A percentile compares a stretch with the other conserved stretches of the same genome.
Conservation (phyloP, 352 stramenopile genomes). For the Pythium phragmitis region DNA sequence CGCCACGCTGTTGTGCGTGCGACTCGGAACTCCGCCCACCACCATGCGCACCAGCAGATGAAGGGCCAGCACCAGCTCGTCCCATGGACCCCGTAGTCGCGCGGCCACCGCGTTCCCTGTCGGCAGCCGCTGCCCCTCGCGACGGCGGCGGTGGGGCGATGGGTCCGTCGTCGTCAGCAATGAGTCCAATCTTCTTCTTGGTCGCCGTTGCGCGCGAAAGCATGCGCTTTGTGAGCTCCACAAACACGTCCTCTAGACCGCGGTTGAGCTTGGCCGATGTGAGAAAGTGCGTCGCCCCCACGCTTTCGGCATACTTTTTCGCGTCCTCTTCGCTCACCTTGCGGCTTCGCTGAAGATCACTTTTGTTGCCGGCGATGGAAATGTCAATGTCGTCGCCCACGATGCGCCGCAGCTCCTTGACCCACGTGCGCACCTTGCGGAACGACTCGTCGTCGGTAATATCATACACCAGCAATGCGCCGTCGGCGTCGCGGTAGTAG, state of each 20-base stretch:
- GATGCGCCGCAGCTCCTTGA: slow-evolving; percentile 90
- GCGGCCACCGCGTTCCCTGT: slow-evolving; percentile 3
- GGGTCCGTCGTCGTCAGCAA: slow-evolving; percentile 75
- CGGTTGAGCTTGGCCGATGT: slow-evolving; percentile 92
- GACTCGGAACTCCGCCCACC: slow-evolving; percentile 23
- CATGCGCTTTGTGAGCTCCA: slow-evolving; percentile 87
- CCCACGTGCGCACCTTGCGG: slow-evolving; percentile 91
- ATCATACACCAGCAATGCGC: slow-evolving; percentile 91
- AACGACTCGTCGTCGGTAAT: slow-evolving; percentile 93
- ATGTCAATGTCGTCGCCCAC: slow-evolving; percentile 91
- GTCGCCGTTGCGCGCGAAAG: slow-evolving; percentile 58
- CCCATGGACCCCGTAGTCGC: slow-evolving; percentile 13
- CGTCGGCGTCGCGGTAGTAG: slow-evolving; percentile 90
- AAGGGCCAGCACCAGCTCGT: neutral
- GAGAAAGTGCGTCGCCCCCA: slow-evolving; percentile 88
- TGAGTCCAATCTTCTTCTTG: slow-evolving; percentile 79
- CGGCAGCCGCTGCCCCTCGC: neutral
- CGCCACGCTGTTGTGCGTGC: slow-evolving; percentile 3
- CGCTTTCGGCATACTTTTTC: slow-evolving; percentile 78
- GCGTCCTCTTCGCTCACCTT: slow-evolving; percentile 88
- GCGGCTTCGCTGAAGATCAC: slow-evolving; percentile 87
- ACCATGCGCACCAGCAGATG: neutral
- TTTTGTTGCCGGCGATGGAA: slow-evolving; percentile 92
- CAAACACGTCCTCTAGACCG: slow-evolving; percentile 90
- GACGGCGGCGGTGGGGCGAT: slow-evolving; percentile 29